Conservation (phyloP, 1,284 basidiomycete genomes). For the Rugosomyces carneus region DNA sequence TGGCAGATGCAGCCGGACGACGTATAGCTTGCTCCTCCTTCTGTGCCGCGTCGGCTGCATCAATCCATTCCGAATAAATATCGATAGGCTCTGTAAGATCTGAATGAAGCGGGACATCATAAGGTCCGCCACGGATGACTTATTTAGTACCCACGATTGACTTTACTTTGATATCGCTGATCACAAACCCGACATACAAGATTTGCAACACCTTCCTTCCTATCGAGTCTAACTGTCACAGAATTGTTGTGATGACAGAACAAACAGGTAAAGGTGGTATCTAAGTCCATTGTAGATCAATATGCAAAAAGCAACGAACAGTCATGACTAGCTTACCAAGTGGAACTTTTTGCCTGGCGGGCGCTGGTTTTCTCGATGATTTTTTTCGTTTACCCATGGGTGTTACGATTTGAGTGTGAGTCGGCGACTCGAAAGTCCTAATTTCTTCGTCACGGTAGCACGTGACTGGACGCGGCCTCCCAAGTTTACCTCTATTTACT, state of each 20-base stretch:
- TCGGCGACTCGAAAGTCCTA: no score
- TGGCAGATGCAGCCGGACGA: slow-evolving; percentile 53
- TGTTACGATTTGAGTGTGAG: slow-evolving; percentile 6
- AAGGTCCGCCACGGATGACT: slow-evolving; percentile 7
- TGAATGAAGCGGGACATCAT: slow-evolving; percentile 21
- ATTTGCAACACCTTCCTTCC: slow-evolving; percentile 75
- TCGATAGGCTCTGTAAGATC: slow-evolving; percentile 86
- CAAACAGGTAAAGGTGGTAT: slow-evolving; percentile 76
- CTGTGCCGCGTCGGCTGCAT: slow-evolving; percentile 83
- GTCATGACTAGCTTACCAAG: slow-evolving; percentile 48
- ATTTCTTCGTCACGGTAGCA: slow-evolving; percentile 7
- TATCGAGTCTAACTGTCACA: slow-evolving; percentile 80
- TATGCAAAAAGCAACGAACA: not conserved
- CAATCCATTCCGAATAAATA: slow-evolving; percentile 90
- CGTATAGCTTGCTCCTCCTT: slow-evolving; percentile 44
- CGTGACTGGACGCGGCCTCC: slow-evolving; percentile 23
- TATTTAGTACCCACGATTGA: slow-evolving; percentile 58
- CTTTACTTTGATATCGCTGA: slow-evolving; percentile 78
- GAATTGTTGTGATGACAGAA: slow-evolving; percentile 91
- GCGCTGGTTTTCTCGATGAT: slow-evolving; percentile 67
- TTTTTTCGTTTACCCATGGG: slow-evolving; percentile 83
- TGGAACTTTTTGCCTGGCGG: slow-evolving; percentile 55
- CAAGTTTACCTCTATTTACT: slow-evolving; percentile 17
- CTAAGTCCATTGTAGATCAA: slow-evolving; percentile 31
- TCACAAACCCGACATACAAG: slow-evolving; percentile 77